Conservation (phyloP, 768 basidiomycete species). For the Boletus reticuloceps region DNA sequence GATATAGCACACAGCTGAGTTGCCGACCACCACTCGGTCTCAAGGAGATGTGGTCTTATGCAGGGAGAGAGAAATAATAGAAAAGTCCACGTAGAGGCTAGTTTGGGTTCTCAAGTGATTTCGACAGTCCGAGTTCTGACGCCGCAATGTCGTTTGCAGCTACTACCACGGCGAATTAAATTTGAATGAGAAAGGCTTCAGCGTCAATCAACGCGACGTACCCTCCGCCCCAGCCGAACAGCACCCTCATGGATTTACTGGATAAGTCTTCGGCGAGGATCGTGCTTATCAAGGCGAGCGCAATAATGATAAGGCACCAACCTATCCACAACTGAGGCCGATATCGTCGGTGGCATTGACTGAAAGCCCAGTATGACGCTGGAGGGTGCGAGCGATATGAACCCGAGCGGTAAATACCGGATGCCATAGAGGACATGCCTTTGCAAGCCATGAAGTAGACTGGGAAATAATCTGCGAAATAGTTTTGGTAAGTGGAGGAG, state of each 20-base stretch:
- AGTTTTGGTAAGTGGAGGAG: background rate
- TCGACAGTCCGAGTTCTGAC: too few relatives aligned
- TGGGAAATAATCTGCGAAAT: conserved; percentile 32
- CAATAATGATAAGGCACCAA: conserved; percentile 33
- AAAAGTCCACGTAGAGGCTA: too few relatives aligned
- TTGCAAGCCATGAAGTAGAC: conserved; percentile 45
- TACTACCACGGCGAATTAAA: background rate
- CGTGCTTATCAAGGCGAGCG: conserved; percentile 34
- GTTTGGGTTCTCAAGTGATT: too few relatives aligned
- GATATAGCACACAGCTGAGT: too few relatives aligned
- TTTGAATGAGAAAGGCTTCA: too few relatives aligned
- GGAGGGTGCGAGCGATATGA: conserved; percentile 20
- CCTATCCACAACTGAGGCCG: conserved; percentile 31
- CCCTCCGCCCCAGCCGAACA: conserved; percentile 1
- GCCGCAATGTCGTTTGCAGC: too few relatives aligned
- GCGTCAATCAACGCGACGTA: background rate
- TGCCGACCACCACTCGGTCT: too few relatives aligned
- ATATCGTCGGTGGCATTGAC: conserved; percentile 32
- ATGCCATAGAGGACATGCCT: conserved; percentile 30
- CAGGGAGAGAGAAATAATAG: too few relatives aligned
- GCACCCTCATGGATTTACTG: conserved; percentile 15
- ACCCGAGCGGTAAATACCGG: conserved; percentile 28
- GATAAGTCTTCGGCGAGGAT: conserved; percentile 26
- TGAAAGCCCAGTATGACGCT: conserved; percentile 23
- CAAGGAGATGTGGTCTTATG: too few relatives aligned